Evolutionary conservation across 805 yeast species (phyloP).

Genomic region (Kurtzmaniella fragi): DNA sequence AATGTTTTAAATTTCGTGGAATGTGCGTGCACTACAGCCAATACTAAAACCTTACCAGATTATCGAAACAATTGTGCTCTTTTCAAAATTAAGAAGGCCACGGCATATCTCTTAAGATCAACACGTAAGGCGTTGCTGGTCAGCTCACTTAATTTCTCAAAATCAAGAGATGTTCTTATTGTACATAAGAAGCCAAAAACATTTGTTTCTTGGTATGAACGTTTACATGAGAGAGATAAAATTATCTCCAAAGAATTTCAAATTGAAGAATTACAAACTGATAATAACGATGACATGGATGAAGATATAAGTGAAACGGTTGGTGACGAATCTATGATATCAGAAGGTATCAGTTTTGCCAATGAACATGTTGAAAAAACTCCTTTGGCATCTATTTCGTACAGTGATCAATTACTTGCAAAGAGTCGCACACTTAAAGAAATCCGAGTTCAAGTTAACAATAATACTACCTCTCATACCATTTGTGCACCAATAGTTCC

Average conservation of each 20-base stretch:
- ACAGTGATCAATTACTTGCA: constrained; percentile 17
- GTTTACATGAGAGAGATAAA: constrained; percentile 27
- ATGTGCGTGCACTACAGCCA: constrained; percentile 49
- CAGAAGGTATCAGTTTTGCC: not conserved
- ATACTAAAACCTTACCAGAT: constrained; percentile 22
- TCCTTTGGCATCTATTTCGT: constrained; percentile 17
- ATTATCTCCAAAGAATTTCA: constrained; percentile 15
- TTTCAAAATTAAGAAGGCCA: constrained; percentile 56
- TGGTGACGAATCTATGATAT: constrained; percentile 1
- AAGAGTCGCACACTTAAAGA: constrained; percentile 11
- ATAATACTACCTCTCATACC: not conserved
- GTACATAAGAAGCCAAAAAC: constrained; percentile 22
- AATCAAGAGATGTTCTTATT: constrained; percentile 36
- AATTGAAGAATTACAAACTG: constrained; percentile 15
- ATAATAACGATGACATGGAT: constrained; percentile 7
- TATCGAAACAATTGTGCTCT: constrained; percentile 47
- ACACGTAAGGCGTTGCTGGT: constrained; percentile 47
- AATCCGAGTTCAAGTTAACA: constrained; percentile 1
- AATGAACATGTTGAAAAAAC: constrained; percentile 2
- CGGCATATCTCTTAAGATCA: constrained; percentile 55
- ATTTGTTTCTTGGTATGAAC: constrained; percentile 34
- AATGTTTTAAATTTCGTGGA: constrained; percentile 57
- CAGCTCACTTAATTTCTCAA: constrained; percentile 27
- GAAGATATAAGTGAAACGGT: constrained; percentile 3
- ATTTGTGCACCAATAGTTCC: constrained; percentile 20